Evolutionary conservation across 257 asterid genomes (phyloP).

Genomic region (Capsicum rhomboideum): DNA sequence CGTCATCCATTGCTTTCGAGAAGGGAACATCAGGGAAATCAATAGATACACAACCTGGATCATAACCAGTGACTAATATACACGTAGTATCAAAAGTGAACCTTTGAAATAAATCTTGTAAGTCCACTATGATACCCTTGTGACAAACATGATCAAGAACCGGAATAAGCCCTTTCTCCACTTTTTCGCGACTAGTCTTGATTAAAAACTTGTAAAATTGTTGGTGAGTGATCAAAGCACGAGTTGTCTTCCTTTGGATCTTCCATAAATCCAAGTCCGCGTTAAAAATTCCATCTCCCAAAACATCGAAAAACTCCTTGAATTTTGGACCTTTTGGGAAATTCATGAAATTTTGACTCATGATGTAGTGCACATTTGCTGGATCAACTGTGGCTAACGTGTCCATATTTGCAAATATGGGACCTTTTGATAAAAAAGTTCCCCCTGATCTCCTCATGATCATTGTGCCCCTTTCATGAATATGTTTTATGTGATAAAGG

Average conservation of each 20-base stretch:
- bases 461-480: slow-evolving; percentile 28
- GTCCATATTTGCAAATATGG: slow-evolving; percentile 41
- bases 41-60: slow-evolving; percentile 51
- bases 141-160: slow-evolving; percentile 32
- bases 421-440: slow-evolving; percentile 34
- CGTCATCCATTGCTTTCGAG: slow-evolving; percentile 60
- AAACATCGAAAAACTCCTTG: slow-evolving; percentile 37
- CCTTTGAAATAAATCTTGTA: slow-evolving; percentile 57
- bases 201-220: slow-evolving; percentile 34
- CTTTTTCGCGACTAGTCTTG: slow-evolving; percentile 33
- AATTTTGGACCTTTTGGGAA: slow-evolving; percentile 43
- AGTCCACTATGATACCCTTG: slow-evolving; percentile 21
- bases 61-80: slow-evolving; percentile 42
- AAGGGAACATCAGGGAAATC: slow-evolving; percentile 50
- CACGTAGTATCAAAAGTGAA: slow-evolving; percentile 54
- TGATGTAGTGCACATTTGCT: slow-evolving; percentile 39
- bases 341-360: slow-evolving; percentile 46
- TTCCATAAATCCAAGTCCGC: slow-evolving; percentile 41
- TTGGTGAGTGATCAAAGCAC: slow-evolving; percentile 36
- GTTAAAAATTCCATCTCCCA: slow-evolving; percentile 53
- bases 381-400: slow-evolving; percentile 39
- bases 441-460: slow-evolving; percentile 13
- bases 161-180: slow-evolving; percentile 33
- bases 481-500: slow-evolving; percentile 16
- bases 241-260: slow-evolving; percentile 39